A percentile compares a stretch with the other conserved stretches of the same genome.
Conservation (phyloP, 2,329 filamentous ascomycete species). For the Tolypocladium amazonense region DNA sequence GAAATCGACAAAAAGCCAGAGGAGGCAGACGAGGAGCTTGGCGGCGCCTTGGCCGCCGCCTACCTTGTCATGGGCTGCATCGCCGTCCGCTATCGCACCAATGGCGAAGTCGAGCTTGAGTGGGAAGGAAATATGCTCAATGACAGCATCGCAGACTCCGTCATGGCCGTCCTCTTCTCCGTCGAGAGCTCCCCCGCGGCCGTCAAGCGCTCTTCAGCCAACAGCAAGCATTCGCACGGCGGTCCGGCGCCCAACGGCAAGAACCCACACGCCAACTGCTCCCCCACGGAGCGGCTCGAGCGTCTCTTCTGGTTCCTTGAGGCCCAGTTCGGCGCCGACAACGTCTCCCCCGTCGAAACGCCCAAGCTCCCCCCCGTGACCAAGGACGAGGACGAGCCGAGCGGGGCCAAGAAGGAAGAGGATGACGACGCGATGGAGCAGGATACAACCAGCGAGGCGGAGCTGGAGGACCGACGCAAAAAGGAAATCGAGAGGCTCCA, state of each 20-base stretch:
- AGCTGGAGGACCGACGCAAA: constrained; percentile 45
- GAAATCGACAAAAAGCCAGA: constrained; percentile 28
- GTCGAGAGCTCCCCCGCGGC: constrained; percentile 92
- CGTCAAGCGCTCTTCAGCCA: constrained; percentile 55
- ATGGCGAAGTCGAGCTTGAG: constrained; percentile 78
- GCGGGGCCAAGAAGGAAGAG: not conserved
- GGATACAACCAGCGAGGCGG: constrained; percentile 28
- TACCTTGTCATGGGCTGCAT: constrained; percentile 86
- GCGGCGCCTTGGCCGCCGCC: constrained; percentile 39
- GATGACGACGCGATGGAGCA: constrained; percentile 7
- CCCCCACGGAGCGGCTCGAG: constrained; percentile 65
- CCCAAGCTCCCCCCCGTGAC: constrained; percentile 41
- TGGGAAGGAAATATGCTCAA: constrained; percentile 99
- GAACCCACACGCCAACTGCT: constrained; percentile 66
- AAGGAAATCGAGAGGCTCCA: constrained; percentile 71
- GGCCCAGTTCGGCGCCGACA: constrained; percentile 82
- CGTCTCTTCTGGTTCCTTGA: constrained; percentile 94
- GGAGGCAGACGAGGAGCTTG: constrained; percentile 55
- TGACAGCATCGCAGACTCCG: constrained; percentile 93
- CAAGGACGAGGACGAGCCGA: constrained; percentile 14
- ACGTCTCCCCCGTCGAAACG: constrained; percentile 64
- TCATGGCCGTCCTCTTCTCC: constrained; percentile 84
- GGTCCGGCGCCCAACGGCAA: constrained; percentile 33
- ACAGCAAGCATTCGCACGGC: constrained; percentile 19
- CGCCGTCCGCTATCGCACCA: constrained; percentile 63